phyloP scores from a whole-genome alignment of 176 grass and related monocot genomes.

The Lolium rigidum region DNA sequence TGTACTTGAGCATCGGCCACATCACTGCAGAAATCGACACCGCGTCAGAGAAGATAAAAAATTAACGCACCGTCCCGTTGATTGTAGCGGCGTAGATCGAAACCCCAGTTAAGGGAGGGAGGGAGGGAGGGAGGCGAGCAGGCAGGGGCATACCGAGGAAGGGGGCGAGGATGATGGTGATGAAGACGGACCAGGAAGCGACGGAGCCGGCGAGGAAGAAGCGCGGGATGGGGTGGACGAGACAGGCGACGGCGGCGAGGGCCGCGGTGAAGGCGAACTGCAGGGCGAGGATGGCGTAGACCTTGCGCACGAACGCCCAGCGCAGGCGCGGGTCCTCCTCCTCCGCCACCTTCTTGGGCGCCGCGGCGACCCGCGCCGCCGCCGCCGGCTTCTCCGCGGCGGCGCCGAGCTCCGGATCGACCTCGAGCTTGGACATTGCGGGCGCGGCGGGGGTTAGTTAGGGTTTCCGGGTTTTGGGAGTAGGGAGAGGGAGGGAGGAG shows the following conservation, averaged over 20 bases:
- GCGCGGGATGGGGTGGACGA: constrained; percentile 42
- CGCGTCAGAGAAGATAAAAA: background rate
- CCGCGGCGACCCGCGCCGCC: too few species aligned
- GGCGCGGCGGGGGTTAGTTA: background rate
- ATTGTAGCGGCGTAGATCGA: background rate
- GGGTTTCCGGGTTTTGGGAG: constrained; percentile 23
- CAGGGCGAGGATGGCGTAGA: constrained; percentile 54
- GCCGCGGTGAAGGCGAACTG: constrained; percentile 58
- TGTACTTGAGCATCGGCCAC: constrained; percentile 60
- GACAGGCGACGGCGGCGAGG: constrained; percentile 34
- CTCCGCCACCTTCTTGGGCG: constrained; percentile 40
- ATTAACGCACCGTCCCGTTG: background rate
- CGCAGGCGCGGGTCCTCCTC: constrained; percentile 66
- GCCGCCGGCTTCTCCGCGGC: background rate
- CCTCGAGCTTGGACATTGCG: constrained; percentile 39
- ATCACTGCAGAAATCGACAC: constrained; percentile 43
- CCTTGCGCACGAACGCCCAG: constrained; percentile 75
- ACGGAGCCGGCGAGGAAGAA: constrained; percentile 34
- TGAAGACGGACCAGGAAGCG: constrained; percentile 38
- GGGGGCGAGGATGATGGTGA: constrained; percentile 53
- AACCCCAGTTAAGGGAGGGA: background rate
- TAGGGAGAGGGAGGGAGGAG: background rate
- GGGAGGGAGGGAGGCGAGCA: background rate
- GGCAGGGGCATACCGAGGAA: constrained; percentile 38
- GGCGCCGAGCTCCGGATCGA: constrained; percentile 28